phyloP scores from a whole-genome alignment of 2,329 filamentous ascomycete species.

The Penicillium psychrosexuale region DNA sequence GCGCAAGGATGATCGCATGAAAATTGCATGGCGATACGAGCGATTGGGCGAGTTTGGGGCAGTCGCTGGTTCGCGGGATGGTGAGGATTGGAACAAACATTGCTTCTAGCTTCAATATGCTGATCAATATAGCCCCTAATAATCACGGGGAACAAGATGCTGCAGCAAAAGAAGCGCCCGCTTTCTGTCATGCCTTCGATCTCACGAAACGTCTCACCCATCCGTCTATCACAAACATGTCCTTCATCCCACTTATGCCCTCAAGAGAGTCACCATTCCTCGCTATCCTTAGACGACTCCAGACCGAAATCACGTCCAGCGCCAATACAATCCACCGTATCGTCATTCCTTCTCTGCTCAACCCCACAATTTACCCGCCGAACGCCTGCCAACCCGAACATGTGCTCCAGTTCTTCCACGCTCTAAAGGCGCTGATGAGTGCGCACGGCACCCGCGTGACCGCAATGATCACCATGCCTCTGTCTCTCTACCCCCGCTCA shows the following conservation, averaged over 20 bases:
- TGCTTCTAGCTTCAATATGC: slow-evolving; percentile 7
- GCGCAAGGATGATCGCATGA: slow-evolving; percentile 74
- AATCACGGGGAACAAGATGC: slow-evolving; percentile 44
- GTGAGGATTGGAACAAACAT: slow-evolving; percentile 45
- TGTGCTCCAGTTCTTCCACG: slow-evolving; percentile 77
- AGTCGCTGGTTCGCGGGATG: slow-evolving; percentile 53
- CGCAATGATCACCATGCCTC: slow-evolving; percentile 71
- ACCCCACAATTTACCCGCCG: slow-evolving; percentile 77
- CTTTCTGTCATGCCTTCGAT: slow-evolving; percentile 73
- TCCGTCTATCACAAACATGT: slow-evolving; percentile 51
- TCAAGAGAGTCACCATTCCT: slow-evolving; percentile 56
- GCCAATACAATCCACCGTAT: slow-evolving; percentile 70
- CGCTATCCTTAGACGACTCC: slow-evolving; percentile 60
- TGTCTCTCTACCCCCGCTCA: slow-evolving; percentile 73
- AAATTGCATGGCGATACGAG: slow-evolving; percentile 98
- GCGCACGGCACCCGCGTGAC: slow-evolving; percentile 64
- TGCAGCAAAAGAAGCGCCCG: slow-evolving; percentile 31
- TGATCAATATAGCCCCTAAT: slow-evolving; percentile 28
- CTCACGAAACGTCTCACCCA: slow-evolving; percentile 63
- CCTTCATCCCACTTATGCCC: slow-evolving; percentile 50
- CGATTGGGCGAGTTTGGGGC: slow-evolving; percentile 68
- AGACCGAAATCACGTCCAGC: slow-evolving; percentile 55
- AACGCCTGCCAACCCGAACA: slow-evolving; percentile 66
- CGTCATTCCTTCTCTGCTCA: slow-evolving; percentile 79
- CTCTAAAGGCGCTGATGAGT: slow-evolving; percentile 70